Percentiles rank a stretch among this genome's conserved stretches.
Evolutionary conservation across 2,329 filamentous ascomycete genomes (phyloP).

Genomic region (Triangularia verruculosa): DNA sequence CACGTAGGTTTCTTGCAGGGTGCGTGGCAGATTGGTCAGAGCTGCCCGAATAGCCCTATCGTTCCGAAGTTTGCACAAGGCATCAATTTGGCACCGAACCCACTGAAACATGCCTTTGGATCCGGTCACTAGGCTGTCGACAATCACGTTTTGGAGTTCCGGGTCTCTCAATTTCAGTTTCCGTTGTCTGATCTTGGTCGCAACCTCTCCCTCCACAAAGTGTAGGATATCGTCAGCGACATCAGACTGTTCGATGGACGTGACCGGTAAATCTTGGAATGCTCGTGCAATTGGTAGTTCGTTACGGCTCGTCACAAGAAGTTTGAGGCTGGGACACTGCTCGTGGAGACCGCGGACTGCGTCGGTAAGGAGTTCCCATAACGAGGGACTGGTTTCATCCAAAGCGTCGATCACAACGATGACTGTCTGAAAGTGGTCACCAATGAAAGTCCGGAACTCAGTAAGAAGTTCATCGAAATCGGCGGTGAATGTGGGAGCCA

Average conservation of each 20-base stretch:
- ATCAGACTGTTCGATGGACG: slow-evolving; percentile 9
- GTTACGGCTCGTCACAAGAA: slow-evolving; percentile 10
- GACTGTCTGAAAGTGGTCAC: neutral
- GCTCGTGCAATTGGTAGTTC: slow-evolving; percentile 9
- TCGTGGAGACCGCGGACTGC: slow-evolving; percentile 1
- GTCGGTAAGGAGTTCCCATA: slow-evolving; percentile 4
- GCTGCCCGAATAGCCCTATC: slow-evolving; percentile 14
- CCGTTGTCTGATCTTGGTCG: neutral
- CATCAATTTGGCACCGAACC: slow-evolving; percentile 13
- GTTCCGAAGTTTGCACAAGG: slow-evolving; percentile 13
- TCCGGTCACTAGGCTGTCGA: slow-evolving; percentile 5
- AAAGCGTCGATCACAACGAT: slow-evolving; percentile 9
- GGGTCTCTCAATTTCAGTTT: slow-evolving; percentile 6
- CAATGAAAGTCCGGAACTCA: slow-evolving; percentile 7
- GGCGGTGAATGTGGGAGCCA: slow-evolving; percentile 8
- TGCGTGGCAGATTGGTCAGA: slow-evolving; percentile 10
- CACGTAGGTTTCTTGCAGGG: slow-evolving; percentile 11
- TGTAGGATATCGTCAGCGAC: slow-evolving; percentile 5
- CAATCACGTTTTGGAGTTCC: slow-evolving; percentile 4
- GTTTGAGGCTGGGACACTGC: slow-evolving; percentile 3
- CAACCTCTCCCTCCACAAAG: slow-evolving; percentile 6
- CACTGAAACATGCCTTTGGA: slow-evolving; percentile 18
- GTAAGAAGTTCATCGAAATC: slow-evolving; percentile 10
- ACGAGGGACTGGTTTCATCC: slow-evolving; percentile 1
- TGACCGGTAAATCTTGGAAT: slow-evolving; percentile 3